phyloP scores from a whole-genome alignment of 768 basidiomycete species.

The Tulasnella sp. region DNA sequence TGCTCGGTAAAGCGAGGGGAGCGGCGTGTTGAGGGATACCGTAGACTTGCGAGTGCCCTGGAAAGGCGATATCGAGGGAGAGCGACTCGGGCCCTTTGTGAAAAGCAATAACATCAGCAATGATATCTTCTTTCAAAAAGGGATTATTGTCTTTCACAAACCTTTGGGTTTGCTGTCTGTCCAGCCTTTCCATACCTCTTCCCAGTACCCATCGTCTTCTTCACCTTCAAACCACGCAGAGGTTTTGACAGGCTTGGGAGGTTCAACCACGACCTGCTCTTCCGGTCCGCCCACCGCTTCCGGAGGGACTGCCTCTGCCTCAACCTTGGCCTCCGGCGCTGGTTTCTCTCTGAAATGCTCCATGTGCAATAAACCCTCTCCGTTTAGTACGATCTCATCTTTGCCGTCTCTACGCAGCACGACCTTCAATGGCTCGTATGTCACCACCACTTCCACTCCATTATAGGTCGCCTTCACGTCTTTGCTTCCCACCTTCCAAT shows the following conservation, averaged over 20 bases:
- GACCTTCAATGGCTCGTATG: constrained; percentile 66
- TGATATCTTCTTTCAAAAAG: no score
- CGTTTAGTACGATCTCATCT: constrained; percentile 83
- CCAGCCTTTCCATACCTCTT: constrained; percentile 78
- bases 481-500: constrained; percentile 36
- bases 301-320: constrained; percentile 36
- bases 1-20: constrained; percentile 75
- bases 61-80: constrained; percentile 87
- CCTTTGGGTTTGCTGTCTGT: constrained; percentile 95
- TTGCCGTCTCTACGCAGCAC: constrained; percentile 60
- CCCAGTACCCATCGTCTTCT: constrained; percentile 74
- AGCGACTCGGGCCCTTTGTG: constrained; percentile 91
- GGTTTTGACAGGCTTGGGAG: constrained; percentile 11
- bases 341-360: constrained; percentile 73
- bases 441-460: constrained; percentile 53
- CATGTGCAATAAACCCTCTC: constrained; percentile 86
- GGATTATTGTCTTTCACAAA: constrained; percentile 25
- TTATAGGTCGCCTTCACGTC: constrained; percentile 42
- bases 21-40: constrained; percentile 97
- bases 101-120: constrained; percentile 11
- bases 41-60: constrained; percentile 80
- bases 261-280: constrained; percentile 21
- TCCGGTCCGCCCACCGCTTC: constrained; percentile 24
- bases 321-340: constrained; percentile 25
- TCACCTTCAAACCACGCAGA: constrained; percentile 80